Evolutionary conservation across 306 rosid species (phyloP), one percentile per base, ranked within the genome.

Genomic region (Cucumis melo): DNA sequence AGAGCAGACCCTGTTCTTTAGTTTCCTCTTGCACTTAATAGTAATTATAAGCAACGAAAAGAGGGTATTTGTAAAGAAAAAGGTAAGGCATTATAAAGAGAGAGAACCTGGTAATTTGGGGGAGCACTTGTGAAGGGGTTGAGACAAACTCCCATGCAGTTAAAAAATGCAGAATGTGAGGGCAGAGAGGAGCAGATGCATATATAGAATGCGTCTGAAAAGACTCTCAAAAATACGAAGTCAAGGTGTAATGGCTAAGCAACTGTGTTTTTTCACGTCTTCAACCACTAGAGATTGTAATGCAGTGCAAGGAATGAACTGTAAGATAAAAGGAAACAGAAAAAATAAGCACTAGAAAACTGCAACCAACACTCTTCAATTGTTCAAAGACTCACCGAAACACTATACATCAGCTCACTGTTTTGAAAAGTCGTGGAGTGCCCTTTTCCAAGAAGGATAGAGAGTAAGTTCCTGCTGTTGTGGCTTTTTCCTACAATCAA

Each of bases 361-460:
- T 42, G 56, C 20, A 68, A 14, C 57, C 42, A 48, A 72, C 76
- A 73, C 76, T 50, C 76, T 73, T 73, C 76, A 29, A 51, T 29
- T 46, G 60, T 51, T 73, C 76, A 51, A 73, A 73, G 61, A 32
- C 76, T 51, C 44, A 73, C 76, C 76, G 17, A 16, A 73, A 48
- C 9, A 73, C 16, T 24, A 14, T 70, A 39, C 41, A 46, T 50
- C 58, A 71, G 9, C 27, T 73, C 46, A 51, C 61, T 48, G 24
- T 72, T 72, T 36, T 24, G 23, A 72, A 19, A 51, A 51, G 27
- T 34, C 60, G 34, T 50, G 76, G 44, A 71, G 41, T 15, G 58
- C 41, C 24, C 38, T 46, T 71, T 46, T 46, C 58, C 58, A 32
- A 34, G 50, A 64, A 36, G 2, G 23, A 23, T 6, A 24, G 24